Percentiles rank a stretch among this genome's conserved stretches.
Evolutionary conservation across 116 monocot genomes (phyloP).

Genomic region (Zostera marina): DNA sequence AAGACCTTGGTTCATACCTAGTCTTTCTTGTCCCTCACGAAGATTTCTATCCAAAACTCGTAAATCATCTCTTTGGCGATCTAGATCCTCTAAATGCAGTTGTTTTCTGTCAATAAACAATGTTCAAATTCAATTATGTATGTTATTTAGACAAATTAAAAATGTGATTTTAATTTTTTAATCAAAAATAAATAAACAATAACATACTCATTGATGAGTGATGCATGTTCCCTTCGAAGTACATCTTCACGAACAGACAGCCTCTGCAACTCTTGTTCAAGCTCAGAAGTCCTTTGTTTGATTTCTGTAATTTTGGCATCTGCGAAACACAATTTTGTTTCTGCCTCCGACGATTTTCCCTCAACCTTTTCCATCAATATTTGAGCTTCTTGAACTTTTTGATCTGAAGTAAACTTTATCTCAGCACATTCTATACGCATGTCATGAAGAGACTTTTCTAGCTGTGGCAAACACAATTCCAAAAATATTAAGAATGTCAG

Average conservation of each 20-base stretch:
- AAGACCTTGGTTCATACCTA: conserved; percentile 60
- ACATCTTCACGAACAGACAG: conserved; percentile 50
- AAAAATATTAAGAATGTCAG: background rate
- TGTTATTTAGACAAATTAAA: background rate
- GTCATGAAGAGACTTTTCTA: conserved; percentile 78
- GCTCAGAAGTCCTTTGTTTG: conserved; percentile 60
- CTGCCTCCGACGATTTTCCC: conserved; percentile 63
- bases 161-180: background rate
- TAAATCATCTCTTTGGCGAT: conserved; percentile 51
- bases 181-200: background rate
- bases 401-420: conserved; percentile 66
- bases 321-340: conserved; percentile 47
- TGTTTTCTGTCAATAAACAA: conserved; percentile 22
- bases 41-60: conserved; percentile 67
- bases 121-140: background rate
- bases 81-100: conserved; percentile 38
- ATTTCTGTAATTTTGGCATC: conserved; percentile 85
- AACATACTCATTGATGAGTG: conserved; percentile 55
- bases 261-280: conserved; percentile 59
- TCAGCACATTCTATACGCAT: conserved; percentile 64
- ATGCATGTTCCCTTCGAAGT: conserved; percentile 48
- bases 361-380: conserved; percentile 51
- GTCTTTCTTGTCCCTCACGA: conserved; percentile 67
- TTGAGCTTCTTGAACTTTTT: conserved; percentile 59
- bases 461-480: conserved; percentile 22